A percentile compares a stretch with the other conserved stretches of the same genome.
Evolutionary conservation across 306 rosid species (phyloP).

Genomic region (Macrotyloma uniflorum): DNA sequence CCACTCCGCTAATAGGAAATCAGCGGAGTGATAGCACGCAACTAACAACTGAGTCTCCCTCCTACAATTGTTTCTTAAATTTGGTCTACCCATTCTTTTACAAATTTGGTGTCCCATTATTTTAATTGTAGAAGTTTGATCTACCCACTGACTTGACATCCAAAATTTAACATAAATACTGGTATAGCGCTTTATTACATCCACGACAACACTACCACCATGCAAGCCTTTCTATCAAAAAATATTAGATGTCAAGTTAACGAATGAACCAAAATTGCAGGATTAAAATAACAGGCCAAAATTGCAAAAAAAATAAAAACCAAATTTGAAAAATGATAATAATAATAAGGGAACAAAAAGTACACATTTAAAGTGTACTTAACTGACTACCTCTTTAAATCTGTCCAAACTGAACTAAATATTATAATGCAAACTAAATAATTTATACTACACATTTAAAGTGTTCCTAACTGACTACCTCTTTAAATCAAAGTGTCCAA

Average conservation of each 20-base stretch:
- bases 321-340: neutral
- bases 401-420: too few relatives aligned
- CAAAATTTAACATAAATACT: neutral
- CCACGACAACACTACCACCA: neutral
- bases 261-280: neutral
- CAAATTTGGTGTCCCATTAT: too few relatives aligned
- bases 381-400: too few relatives aligned
- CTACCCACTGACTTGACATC: neutral
- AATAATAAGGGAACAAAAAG: neutral
- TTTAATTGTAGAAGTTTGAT: neutral
- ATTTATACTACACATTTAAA: neutral
- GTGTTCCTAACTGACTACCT: neutral
- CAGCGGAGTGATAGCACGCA: too few relatives aligned
- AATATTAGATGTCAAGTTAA: neutral
- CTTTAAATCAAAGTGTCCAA: neutral
- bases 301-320: neutral
- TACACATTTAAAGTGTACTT: too few relatives aligned
- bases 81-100: too few relatives aligned
- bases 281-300: neutral
- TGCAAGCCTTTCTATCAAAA: neutral
- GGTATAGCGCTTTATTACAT: neutral
- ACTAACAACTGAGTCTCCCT: too few relatives aligned
- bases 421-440: neutral
- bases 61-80: too few relatives aligned
- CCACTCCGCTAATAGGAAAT: too few relatives aligned